Evolutionary conservation across 345 rosid species (phyloP), one percentile per base, ranked within the genome.

Genomic region (Salix dunnii): DNA sequence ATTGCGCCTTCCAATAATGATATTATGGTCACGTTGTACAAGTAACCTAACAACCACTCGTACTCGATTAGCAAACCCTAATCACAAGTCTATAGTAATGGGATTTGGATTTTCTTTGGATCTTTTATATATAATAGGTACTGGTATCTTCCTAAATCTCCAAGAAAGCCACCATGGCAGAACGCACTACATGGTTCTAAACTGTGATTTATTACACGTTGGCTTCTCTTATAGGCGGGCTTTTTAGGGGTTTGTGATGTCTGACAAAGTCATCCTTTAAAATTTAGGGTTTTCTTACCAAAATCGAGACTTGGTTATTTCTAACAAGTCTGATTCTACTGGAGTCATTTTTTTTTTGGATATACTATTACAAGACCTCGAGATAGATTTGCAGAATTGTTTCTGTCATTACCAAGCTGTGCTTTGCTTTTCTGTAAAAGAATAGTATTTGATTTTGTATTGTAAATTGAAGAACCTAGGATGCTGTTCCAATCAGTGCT

Each of bases 401-500:
- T 69, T 27, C 74, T 35, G 73, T 72, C 73, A 66, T 48, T 79
- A 43, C 79, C 43, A 36, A 66, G 77, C 65, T 79, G 76, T 67
- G 74, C 78, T 60, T 78, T 55, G 17, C 67, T 61, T 67, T 74
- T 73, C 61, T 70, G 49, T 68, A 28, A 33, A 71, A 11, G 35
- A 31, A 38, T 20, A 70, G 30, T 74, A 18, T 31, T 68, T 75
- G 48, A 40, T 51, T 55, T 72, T 79, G 33, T 11, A 17, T 75
- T 38, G 35, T 23, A 82, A 67, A 51, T 35, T 33, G 65, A 65
- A 80, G 74, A 76, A 78, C 90, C 86, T 87, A 80, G 91, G 89
- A 82, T 87, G 81, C 94, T 82, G 88, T 83, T 88, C 85, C 25
- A 62, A 77, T 88, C 86, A 79, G 84, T 79, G 87, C 80, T 79